Evolutionary conservation across 345 rosid species (phyloP).

Genomic region (Eutrema heterophyllum): DNA sequence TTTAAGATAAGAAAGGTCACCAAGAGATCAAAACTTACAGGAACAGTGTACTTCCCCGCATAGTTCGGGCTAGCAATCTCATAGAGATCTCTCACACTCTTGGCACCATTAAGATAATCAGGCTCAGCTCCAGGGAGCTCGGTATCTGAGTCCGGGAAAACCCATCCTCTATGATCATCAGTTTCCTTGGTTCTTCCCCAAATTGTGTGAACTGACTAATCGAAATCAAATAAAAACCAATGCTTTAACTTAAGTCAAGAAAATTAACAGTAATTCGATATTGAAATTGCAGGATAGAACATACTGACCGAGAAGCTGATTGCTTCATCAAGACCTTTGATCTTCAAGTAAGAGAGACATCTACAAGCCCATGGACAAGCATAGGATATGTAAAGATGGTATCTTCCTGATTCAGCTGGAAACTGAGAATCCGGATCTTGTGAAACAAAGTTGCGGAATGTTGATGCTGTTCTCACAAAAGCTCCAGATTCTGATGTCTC

Average conservation of each 20-base stretch:
- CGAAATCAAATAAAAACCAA: neutral
- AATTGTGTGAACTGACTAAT: constrained; percentile 64
- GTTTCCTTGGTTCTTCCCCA: constrained; percentile 86
- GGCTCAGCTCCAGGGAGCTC: constrained; percentile 86
- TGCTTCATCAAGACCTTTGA: constrained; percentile 79
- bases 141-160: constrained; percentile 51
- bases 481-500: constrained; percentile 79
- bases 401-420: constrained; percentile 77
- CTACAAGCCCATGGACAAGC: constrained; percentile 98
- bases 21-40: constrained; percentile 49
- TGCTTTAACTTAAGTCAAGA: too few species aligned
- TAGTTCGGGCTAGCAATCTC: constrained; percentile 75
- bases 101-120: constrained; percentile 64
- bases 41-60: constrained; percentile 76
- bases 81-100: constrained; percentile 66
- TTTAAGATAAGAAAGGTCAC: neutral
- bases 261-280: too few species aligned
- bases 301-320: constrained; percentile 68
- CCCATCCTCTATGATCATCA: constrained; percentile 95
- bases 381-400: constrained; percentile 86
- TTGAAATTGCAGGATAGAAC: too few species aligned
- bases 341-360: constrained; percentile 72
- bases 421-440: constrained; percentile 56
- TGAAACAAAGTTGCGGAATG: constrained; percentile 66
- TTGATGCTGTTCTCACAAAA: constrained; percentile 70